Conservation (phyloP, 345 rosid species). For the Eutrema japonicum region DNA sequence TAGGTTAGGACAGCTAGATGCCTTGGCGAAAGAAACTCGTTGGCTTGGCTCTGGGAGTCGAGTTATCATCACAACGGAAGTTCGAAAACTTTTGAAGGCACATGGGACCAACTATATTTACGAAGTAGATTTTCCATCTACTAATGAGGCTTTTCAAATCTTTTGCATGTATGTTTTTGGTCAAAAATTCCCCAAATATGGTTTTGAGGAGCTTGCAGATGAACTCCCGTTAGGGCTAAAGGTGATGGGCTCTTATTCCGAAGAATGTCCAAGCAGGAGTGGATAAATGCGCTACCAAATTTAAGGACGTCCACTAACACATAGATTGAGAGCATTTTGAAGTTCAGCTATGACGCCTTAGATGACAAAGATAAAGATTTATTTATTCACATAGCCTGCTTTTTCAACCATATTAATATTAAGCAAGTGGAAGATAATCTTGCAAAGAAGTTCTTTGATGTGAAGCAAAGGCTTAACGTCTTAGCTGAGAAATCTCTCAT, state of each 20-base stretch:
- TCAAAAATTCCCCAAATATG: background rate
- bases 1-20: background rate
- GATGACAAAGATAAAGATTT: background rate
- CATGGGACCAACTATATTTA: background rate
- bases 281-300: background rate
- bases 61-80: background rate
- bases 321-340: background rate
- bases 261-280: background rate
- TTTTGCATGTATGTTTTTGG: background rate
- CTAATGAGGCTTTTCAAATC: background rate
- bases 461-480: background rate
- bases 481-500: constrained; percentile 11
- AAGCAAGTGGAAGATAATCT: background rate
- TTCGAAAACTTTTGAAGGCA: background rate
- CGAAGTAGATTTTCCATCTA: background rate
- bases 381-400: background rate
- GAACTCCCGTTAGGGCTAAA: background rate
- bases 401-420: background rate
- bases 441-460: background rate
- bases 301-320: background rate
- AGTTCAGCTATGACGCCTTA: background rate
- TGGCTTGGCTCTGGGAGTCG: background rate
- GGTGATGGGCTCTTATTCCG: background rate
- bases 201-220: background rate
- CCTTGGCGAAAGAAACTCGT: background rate